phyloP scores from a whole-genome alignment of 192 early-diverging fungal genomes.

The Phlyctochytrium arcticum region DNA sequence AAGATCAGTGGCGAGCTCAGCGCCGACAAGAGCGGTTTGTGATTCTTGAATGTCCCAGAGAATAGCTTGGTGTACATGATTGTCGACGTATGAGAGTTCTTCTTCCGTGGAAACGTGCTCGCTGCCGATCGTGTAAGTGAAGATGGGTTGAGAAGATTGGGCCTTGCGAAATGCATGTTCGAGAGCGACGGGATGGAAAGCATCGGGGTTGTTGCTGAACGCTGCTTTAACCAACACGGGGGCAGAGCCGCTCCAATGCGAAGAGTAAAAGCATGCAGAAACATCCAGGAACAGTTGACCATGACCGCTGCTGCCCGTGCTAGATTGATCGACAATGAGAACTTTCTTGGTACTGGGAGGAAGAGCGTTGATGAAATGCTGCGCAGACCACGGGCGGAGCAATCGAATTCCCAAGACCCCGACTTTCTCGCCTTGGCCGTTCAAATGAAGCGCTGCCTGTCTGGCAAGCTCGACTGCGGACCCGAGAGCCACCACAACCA shows the following conservation, averaged over 20 bases:
- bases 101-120: conserved; percentile 2
- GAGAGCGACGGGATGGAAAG: conserved; percentile 32
- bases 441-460: conserved; percentile 44
- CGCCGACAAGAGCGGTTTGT: conserved; percentile 48
- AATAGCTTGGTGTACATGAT: conserved; percentile 40
- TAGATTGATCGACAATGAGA: conserved; percentile 70
- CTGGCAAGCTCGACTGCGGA: conserved; percentile 48
- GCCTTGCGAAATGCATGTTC: conserved; percentile 34
- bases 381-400: conserved; percentile 80
- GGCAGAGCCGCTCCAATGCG: conserved; percentile 40
- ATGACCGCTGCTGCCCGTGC: conserved; percentile 40
- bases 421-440: conserved; percentile 36
- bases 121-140: conserved; percentile 27
- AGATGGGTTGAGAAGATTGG: conserved; percentile 9
- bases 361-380: conserved; percentile 63
- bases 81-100: conserved; percentile 25
- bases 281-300: conserved; percentile 74
- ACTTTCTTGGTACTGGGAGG: conserved; percentile 65
- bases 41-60: conserved; percentile 56
- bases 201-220: conserved; percentile 21
- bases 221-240: conserved; percentile 33
- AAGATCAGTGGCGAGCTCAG: conserved; percentile 47
- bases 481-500: conserved; percentile 77
- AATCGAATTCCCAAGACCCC: conserved; percentile 77
- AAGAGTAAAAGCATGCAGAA: conserved; percentile 57